phyloP scores from a whole-genome alignment of 176 grass and related monocot species.

The Neostapfia colusana region DNA sequence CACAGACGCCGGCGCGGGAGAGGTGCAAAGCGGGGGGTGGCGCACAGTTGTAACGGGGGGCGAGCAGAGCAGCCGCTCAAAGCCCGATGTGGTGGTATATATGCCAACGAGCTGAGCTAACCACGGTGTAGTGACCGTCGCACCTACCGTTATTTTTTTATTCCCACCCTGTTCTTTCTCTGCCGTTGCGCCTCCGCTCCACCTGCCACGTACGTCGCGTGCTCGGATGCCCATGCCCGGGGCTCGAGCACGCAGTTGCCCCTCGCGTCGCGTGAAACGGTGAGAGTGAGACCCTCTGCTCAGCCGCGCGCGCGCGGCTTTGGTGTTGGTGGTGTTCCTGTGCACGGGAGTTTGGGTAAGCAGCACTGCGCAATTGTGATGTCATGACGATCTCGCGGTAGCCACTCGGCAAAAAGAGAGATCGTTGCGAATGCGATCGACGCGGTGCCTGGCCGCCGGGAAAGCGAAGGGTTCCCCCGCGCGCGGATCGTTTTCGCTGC shows the following conservation, averaged over 20 bases:
- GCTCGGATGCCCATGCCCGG: not conserved
- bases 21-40: not conserved
- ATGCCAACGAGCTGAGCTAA: not conserved
- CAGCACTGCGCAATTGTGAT: not conserved
- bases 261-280: not conserved
- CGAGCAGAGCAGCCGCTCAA: slow-evolving; percentile 6
- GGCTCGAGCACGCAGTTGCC: not conserved
- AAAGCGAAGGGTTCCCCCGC: not conserved
- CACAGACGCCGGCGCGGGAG: not conserved
- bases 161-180: not conserved
- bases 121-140: not conserved
- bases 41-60: not conserved
- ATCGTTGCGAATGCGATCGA: not conserved
- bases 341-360: not conserved
- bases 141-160: not conserved
- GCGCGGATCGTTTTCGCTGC: not conserved
- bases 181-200: slow-evolving; percentile 1
- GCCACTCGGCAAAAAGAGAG: not conserved
- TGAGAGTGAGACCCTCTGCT: too few relatives aligned
- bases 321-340: not conserved
- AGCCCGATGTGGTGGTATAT: slow-evolving; percentile 39
- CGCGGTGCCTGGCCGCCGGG: not conserved
- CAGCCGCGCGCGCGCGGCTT: not conserved
- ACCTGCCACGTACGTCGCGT: not conserved
- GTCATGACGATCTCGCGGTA: not conserved